These are phyloP conservation scores for Cucurbita maxima DNA, from an alignment of 306 rosid genomes.

Conservation along the genomic window DNA sequence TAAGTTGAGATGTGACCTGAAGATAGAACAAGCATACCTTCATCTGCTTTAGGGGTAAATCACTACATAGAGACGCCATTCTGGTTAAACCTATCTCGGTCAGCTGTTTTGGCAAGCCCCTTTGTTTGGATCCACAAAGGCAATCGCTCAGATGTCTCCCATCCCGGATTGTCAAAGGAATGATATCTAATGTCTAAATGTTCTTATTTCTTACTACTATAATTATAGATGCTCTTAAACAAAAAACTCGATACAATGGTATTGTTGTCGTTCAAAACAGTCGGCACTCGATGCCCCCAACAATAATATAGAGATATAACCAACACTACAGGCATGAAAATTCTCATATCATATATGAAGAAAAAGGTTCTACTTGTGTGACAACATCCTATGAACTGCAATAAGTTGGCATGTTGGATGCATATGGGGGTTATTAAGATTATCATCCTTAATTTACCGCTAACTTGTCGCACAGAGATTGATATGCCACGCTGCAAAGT, in stretches of 20 bases:
- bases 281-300: not conserved
- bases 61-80: too few relatives aligned
- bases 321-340: not conserved
- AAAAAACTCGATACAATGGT: not conserved
- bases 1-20: too few relatives aligned
- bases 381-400: not conserved
- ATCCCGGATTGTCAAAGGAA: not conserved
- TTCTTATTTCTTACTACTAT: not conserved
- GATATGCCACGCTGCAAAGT: conserved; percentile 67
- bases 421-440: not conserved
- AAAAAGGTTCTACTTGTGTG: not conserved
- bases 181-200: not conserved
- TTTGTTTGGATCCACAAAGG: too few relatives aligned
- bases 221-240: not conserved
- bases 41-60: too few relatives aligned
- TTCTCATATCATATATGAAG: not conserved
- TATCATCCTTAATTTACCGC: conserved; percentile 16
- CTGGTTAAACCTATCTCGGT: not conserved
- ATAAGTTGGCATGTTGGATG: not conserved
- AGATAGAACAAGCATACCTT: too few relatives aligned
- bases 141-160: too few relatives aligned
- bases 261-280: not conserved
- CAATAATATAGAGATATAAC: not conserved
- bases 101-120: not conserved
- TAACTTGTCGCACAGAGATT: conserved; percentile 54